Evolutionary conservation across 225 moss, liverwort and hornwort species (phyloP).

Genomic region (Antitrichia curtipendula): DNA sequence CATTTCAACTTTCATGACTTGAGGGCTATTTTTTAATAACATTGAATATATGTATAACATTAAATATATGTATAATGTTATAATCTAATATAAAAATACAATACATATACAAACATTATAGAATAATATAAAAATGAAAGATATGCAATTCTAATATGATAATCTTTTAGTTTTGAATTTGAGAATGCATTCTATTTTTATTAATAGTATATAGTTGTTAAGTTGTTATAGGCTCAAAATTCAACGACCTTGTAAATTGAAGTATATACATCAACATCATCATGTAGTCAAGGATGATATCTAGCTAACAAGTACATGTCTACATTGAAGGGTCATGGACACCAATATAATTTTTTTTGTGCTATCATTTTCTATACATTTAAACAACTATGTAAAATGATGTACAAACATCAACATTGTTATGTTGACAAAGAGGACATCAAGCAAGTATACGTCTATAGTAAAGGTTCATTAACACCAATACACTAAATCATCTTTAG

Average conservation of each 20-base stretch:
- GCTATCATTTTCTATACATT: no score
- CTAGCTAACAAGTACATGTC: not conserved
- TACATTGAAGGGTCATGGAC: no score
- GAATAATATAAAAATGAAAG: not conserved
- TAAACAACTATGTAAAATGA: no score
- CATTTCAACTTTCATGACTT: not conserved
- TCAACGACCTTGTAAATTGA: not conserved
- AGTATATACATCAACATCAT: not conserved
- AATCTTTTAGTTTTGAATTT: not conserved
- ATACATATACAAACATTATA: not conserved
- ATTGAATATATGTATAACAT: not conserved
- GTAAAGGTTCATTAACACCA: not conserved
- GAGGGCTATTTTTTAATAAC: not conserved
- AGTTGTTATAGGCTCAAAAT: no score
- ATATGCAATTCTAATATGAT: not conserved
- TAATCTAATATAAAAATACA: not conserved
- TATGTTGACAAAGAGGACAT: no score
- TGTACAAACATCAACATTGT: no score
- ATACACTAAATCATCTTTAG: not conserved
- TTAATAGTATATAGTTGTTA: not conserved
- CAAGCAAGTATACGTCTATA: no score
- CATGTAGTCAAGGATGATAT: not conserved
- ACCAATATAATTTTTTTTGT: no score
- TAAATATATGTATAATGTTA: not conserved
- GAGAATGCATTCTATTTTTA: not conserved